phyloP scores from a whole-genome alignment of 352 stramenopile species.

The Globisporangium paroecandrum region DNA sequence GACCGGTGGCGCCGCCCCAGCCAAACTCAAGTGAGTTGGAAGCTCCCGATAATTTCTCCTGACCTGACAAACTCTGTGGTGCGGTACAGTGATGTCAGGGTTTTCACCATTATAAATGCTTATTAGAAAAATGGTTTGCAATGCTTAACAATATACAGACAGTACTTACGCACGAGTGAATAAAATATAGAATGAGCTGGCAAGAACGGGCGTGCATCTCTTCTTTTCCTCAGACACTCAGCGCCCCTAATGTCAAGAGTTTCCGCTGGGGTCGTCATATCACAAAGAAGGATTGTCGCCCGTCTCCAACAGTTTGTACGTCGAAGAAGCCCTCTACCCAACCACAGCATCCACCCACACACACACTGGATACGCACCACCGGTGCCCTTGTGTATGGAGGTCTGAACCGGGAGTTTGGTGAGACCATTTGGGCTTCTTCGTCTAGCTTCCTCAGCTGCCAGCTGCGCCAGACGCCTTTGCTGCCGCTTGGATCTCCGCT shows the following conservation, averaged over 20 bases:
- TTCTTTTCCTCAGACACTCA: slow-evolving; percentile 28
- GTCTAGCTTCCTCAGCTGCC: slow-evolving; percentile 24
- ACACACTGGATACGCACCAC: neutral
- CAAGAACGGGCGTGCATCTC: neutral
- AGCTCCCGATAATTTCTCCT: too few relatives aligned
- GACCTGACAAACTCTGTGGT: too few relatives aligned
- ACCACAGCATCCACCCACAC: neutral
- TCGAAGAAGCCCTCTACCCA: slow-evolving; percentile 6
- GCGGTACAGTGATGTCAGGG: too few relatives aligned
- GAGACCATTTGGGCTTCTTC: slow-evolving; percentile 1
- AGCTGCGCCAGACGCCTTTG: slow-evolving; percentile 29
- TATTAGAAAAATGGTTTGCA: neutral
- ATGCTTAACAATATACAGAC: neutral
- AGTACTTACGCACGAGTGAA: neutral
- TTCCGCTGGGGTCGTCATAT: slow-evolving; percentile 38
- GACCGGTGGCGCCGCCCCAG: slow-evolving; percentile 65
- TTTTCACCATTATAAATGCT: neutral
- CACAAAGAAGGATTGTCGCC: slow-evolving; percentile 16
- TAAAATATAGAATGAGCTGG: neutral
- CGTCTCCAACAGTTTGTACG: neutral
- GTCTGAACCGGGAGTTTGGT: neutral
- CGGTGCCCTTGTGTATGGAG: neutral
- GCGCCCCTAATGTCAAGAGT: slow-evolving; percentile 24
- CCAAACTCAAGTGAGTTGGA: slow-evolving; percentile 25
- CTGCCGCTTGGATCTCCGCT: slow-evolving; percentile 36